These are phyloP conservation scores for Plasmodium knowlesi DNA, from an alignment of 169 alveolate species.

Conservation along the genomic window DNA sequence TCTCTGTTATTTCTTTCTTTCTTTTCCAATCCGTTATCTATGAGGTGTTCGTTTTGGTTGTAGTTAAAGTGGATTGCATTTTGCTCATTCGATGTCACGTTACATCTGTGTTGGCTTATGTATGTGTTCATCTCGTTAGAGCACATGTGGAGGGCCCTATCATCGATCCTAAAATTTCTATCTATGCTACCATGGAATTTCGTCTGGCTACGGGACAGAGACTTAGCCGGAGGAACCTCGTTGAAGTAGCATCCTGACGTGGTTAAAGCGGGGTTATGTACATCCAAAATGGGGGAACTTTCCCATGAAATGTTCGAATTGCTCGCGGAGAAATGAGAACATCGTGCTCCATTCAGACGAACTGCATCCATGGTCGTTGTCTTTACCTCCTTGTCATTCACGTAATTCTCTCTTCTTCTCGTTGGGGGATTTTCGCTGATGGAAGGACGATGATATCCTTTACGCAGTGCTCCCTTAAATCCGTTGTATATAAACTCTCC, in stretches of 20 bases:
- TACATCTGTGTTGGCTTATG: neutral
- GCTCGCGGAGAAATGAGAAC: neutral
- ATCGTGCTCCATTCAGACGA: neutral
- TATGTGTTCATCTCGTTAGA: neutral
- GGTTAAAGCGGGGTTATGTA: neutral
- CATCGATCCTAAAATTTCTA: neutral
- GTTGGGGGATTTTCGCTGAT: neutral
- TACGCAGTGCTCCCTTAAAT: neutral
- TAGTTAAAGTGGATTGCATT: neutral
- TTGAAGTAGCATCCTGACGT: neutral
- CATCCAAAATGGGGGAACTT: neutral
- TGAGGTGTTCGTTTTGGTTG: neutral
- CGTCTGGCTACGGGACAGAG: neutral
- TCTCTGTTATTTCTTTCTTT: neutral
- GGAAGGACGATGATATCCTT: neutral
- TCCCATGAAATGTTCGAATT: neutral
- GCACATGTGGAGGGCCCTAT: neutral
- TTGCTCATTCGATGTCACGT: neutral
- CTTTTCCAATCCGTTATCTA: neutral
- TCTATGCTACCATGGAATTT: neutral
- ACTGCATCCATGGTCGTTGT: neutral
- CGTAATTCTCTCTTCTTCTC: neutral
- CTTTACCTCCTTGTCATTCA: constrained; percentile 3
- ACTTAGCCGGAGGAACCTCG: neutral
- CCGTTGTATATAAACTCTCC: neutral